Base-by-base conservation (phyloP, 345 rosid genomes). In the Citrus reticulata region DNA sequence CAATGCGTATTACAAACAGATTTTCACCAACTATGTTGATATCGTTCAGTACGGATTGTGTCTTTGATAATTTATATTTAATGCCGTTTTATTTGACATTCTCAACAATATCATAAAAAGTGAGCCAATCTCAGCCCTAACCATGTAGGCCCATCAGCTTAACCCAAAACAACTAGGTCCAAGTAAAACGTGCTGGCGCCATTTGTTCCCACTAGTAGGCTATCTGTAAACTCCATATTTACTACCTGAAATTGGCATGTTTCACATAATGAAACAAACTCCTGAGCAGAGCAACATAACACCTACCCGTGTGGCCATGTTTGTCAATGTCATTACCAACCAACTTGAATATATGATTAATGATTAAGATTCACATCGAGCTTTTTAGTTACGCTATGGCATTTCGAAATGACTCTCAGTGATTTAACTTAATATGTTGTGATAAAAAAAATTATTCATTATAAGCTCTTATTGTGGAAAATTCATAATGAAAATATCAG, bases 1-100 rank as follows among this genome's bases (percentile, higher is more conserved):
- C 35, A 34, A 34, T 0, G 0, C 0, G 6, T 34, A 34, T 34
- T 34, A 34, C 0, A 0, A 0, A 34, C 0, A 0, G 35, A 4
- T 34, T 34, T 34, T 34, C 35, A 34, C 35, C 35, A 34, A 34
- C 1, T 1, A 0, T 4, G 35, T 34, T 1, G 35, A 34, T 34
- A 1, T 4, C 5, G 5, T 32, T 32, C 5, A 0, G 0, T 32
- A 1, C 35, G 1, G 1, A 34, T 34, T 0, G 35, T 34, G 0
- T 5, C 0, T 34, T 5, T 5, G 35, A 34, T 0, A 5, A 34
- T 0, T 34, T 4, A 0, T 0, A 5, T 34, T 34, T 6, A 34
- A 34, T 34, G 35, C 1, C 35, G 1, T 34, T 34, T 34, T 34
- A 34, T 34, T 34, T 34, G 6, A 5, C 35, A 32, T 32, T 32